phyloP scores from a whole-genome alignment of 805 yeast genomes.

The Yamadazyma sp. region DNA sequence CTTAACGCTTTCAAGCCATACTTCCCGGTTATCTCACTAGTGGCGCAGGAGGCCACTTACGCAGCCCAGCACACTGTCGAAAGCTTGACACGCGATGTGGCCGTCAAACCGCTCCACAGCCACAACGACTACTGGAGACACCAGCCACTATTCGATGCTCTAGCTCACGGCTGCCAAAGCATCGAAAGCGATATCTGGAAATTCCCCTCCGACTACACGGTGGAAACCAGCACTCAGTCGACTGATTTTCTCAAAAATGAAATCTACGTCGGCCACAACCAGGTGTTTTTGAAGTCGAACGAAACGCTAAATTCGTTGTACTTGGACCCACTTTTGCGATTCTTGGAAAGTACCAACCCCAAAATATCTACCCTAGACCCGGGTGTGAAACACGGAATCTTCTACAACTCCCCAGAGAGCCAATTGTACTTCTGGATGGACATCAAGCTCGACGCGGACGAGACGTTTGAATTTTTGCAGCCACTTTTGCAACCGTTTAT shows the following conservation, averaged over 20 bases:
- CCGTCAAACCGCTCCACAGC: slow-evolving; percentile 53
- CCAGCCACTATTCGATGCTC: slow-evolving; percentile 58
- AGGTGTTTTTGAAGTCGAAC: slow-evolving; percentile 42
- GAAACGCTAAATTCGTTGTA: slow-evolving; percentile 52
- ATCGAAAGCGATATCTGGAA: slow-evolving; percentile 70
- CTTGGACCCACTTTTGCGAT: slow-evolving; percentile 48
- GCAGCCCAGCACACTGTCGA: slow-evolving; percentile 21
- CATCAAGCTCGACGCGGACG: slow-evolving; percentile 54
- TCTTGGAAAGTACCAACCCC: slow-evolving; percentile 52
- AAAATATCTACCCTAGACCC: slow-evolving; percentile 14
- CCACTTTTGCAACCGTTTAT: slow-evolving; percentile 48
- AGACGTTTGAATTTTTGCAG: slow-evolving; percentile 47
- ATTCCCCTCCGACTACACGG: slow-evolving; percentile 31
- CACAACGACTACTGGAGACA: slow-evolving; percentile 71
- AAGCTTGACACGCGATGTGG: slow-evolving; percentile 34
- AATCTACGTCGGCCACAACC: slow-evolving; percentile 64
- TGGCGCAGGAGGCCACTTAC: not conserved
- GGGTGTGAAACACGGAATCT: slow-evolving; percentile 30
- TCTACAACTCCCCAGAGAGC: slow-evolving; percentile 45
- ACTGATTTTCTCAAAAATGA: slow-evolving; percentile 28
- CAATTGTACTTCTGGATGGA: slow-evolving; percentile 65
- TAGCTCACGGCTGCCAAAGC: slow-evolving; percentile 53
- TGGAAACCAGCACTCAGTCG: slow-evolving; percentile 21
- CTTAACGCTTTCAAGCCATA: slow-evolving; percentile 12
- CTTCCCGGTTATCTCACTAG: slow-evolving; percentile 5